Evolutionary conservation across 495 filamentous ascomycete species (phyloP).

Genomic region (Zalerion maritima): DNA sequence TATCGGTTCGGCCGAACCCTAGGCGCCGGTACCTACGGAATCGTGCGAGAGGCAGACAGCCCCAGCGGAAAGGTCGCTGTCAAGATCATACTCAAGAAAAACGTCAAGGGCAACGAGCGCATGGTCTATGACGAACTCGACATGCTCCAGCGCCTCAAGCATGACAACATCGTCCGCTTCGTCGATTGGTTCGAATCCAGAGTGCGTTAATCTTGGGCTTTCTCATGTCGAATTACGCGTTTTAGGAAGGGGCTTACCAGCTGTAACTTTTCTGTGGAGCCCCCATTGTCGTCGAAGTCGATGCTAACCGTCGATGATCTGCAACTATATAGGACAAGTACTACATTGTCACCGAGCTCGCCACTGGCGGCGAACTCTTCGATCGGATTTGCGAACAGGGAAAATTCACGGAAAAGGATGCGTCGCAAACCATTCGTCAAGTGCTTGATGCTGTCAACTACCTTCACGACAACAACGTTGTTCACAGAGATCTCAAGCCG

Average conservation of each 20-base stretch:
- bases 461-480: constrained; percentile 86
- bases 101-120: constrained; percentile 91
- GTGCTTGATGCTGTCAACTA: constrained; percentile 92
- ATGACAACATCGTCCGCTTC: constrained; percentile 94
- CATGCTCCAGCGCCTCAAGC: constrained; percentile 77
- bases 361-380: constrained; percentile 92
- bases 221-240: too few relatives aligned
- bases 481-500: constrained; percentile 96
- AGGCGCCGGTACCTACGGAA: constrained; percentile 95
- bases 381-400: constrained; percentile 97
- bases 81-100: constrained; percentile 99
- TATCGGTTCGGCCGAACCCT: constrained; percentile 89
- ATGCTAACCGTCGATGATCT: too few relatives aligned
- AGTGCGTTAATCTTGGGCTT: constrained; percentile 26
- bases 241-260: constrained; percentile 5
- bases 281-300: background rate
- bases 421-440: constrained; percentile 89
- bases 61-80: constrained; percentile 78
- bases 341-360: constrained; percentile 97
- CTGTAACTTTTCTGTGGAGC: background rate
- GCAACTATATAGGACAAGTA: constrained; percentile 98
- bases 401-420: constrained; percentile 98
- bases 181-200: constrained; percentile 99
- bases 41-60: constrained; percentile 85
- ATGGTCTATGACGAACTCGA: constrained; percentile 98